phyloP scores from a whole-genome alignment of 2,329 filamentous ascomycete species.

The Aspergillus pseudoviridinutans region DNA sequence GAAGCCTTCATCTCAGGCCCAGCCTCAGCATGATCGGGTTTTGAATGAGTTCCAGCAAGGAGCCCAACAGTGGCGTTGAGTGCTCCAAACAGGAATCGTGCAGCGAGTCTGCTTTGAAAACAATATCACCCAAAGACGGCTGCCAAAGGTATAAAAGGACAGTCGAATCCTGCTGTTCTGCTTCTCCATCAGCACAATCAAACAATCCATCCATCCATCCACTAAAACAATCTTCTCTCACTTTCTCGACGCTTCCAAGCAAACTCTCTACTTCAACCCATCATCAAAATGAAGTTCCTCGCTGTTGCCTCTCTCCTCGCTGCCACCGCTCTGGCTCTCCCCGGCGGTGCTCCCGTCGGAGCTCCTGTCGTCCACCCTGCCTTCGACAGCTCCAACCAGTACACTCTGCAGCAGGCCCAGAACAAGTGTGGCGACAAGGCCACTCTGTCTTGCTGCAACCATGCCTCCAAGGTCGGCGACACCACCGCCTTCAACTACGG shows the following conservation, averaged over 20 bases:
- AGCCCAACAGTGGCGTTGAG: background rate
- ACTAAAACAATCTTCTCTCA: background rate
- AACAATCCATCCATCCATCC: constrained; percentile 3
- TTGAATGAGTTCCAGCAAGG: background rate
- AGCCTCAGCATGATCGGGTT: background rate
- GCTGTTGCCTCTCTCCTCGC: constrained; percentile 19
- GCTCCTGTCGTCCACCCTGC: background rate
- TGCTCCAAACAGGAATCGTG: background rate
- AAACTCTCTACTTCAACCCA: background rate
- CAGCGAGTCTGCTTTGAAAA: background rate
- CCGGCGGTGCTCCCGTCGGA: background rate
- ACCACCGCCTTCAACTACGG: background rate
- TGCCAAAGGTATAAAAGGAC: constrained; percentile 16
- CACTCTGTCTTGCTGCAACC: constrained; percentile 7
- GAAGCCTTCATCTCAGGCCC: background rate
- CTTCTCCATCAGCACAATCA: constrained; percentile 6
- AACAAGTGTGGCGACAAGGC: constrained; percentile 2
- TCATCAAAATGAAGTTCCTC: constrained; percentile 27
- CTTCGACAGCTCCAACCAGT: background rate
- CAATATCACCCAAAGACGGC: background rate
- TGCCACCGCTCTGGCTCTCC: constrained; percentile 8
- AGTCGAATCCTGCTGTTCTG: background rate
- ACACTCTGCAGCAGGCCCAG: background rate
- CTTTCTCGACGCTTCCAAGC: constrained; percentile 2
- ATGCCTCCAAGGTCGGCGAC: background rate